A percentile compares a stretch with the other conserved stretches of the same genome.
phyloP scores from a whole-genome alignment of 768 basidiomycete genomes.

The Panus rudis region DNA sequence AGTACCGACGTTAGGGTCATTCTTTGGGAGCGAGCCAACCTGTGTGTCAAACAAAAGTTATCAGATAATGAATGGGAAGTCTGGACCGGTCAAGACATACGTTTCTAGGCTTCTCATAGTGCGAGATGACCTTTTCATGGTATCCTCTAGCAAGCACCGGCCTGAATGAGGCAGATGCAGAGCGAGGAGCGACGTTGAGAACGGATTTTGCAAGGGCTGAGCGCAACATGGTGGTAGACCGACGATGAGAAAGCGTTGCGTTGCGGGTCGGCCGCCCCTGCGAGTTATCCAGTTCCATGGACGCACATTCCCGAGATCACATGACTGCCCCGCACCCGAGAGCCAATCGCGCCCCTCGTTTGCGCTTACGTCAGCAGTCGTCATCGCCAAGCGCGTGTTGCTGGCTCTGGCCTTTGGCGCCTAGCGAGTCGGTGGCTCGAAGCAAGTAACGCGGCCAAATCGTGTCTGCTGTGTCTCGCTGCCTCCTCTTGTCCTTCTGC shows the following conservation, averaged over 20 bases:
- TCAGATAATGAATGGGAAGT: conserved; percentile 46
- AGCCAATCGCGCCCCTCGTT: too few relatives aligned
- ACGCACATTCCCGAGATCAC: too few relatives aligned
- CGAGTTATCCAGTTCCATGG: conserved; percentile 10
- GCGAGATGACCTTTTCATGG: conserved; percentile 95
- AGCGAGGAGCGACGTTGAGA: conserved; percentile 37
- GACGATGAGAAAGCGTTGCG: conserved; percentile 8
- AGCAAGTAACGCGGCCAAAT: too few relatives aligned
- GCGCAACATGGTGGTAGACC: conserved; percentile 67
- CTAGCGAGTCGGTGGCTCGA: too few relatives aligned
- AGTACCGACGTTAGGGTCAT: conserved; percentile 87
- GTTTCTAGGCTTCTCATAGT: conserved; percentile 97
- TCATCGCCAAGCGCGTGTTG: too few relatives aligned
- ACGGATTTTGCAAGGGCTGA: conserved; percentile 48
- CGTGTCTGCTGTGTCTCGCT: too few relatives aligned
- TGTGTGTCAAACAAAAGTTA: conserved; percentile 37
- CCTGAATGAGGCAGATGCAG: conserved; percentile 30
- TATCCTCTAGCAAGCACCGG: conserved; percentile 66
- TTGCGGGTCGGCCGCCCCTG: conserved; percentile 8
- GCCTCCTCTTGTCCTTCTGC: too few relatives aligned
- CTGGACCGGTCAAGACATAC: conserved; percentile 47
- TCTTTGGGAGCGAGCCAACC: conserved; percentile 96
- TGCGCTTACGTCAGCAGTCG: too few relatives aligned
- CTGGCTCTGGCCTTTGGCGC: too few relatives aligned
- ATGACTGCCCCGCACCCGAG: too few relatives aligned